Base-by-base conservation (phyloP, 1,284 basidiomycete genomes). In the Pholiota adiposa region DNA sequence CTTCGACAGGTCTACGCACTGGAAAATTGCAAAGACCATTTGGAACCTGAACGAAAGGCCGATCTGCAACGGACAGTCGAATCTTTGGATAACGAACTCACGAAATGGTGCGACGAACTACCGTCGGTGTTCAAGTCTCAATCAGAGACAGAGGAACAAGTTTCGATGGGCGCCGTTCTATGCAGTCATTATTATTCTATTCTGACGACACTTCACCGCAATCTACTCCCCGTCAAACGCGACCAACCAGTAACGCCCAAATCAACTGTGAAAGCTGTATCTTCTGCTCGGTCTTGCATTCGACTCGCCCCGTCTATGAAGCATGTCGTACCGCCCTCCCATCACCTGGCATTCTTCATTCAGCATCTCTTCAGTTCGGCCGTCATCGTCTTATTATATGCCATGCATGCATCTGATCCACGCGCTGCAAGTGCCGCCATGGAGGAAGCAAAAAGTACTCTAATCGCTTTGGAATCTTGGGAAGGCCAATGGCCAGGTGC, bases 351-450 rank as follows among this genome's bases (percentile, higher is more conserved):
- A 1, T 93, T 96, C 73, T 95, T 93, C 79, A 93, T 94, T 59
- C 94, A 96, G 70, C 92, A 94, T 68, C 82, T 96, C 18, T 96
- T 95, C 80, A 94, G 92, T 66, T 94, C 93, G 29, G 92, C 92
- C 1, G 92, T 95, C 59, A 93, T 96, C 68, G 87, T 95, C 48
- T 77, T 96, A 36, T 79, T 96, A 2, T 96, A 90, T 74, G 90
- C 94, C 51, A 94, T 95, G 84, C 93, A 94, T 71, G 86, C 89
- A 1, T 70, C 84, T 3, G 93, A 95, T 61, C 73, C 83, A 29
- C 80, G 85, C 43, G 86, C 88, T 34, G 84, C 89, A 25, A 75
- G 82, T 40, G 82, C 87, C 9, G 93, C 93, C 9, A 90, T 93
- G 83, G 87, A 91, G 2, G 92, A 94, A 75, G 93, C 90, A 8